phyloP scores from a whole-genome alignment of 1,284 basidiomycete species.

The Coniferiporia weirii region DNA sequence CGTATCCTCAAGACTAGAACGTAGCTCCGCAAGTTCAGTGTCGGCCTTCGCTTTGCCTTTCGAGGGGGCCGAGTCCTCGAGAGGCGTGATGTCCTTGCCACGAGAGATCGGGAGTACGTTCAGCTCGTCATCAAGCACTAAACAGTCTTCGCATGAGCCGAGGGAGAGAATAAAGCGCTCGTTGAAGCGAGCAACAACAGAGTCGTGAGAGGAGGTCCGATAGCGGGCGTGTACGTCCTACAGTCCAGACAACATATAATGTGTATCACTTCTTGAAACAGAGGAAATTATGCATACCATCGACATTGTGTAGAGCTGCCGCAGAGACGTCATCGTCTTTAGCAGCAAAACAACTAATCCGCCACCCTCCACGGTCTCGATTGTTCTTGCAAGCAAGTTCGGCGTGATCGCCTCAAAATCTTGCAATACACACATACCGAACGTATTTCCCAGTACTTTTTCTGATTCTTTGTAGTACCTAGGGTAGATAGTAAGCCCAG shows the following conservation, averaged over 20 bases:
- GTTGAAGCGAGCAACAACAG: constrained; percentile 93
- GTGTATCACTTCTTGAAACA: not conserved
- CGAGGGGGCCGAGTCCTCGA: constrained; percentile 37
- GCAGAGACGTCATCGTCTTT: constrained; percentile 92
- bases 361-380: constrained; percentile 98
- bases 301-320: constrained; percentile 92
- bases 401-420: constrained; percentile 99
- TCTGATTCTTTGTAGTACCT: constrained; percentile 92
- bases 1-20: constrained; percentile 76
- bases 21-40: constrained; percentile 75
- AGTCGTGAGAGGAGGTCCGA: constrained; percentile 85
- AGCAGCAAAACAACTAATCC: constrained; percentile 89
- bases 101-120: constrained; percentile 97
- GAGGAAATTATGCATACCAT: constrained; percentile 67
- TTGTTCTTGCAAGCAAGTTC: constrained; percentile 93
- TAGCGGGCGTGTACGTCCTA: constrained; percentile 95
- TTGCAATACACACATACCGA: constrained; percentile 96
- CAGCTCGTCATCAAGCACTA: constrained; percentile 95
- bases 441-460: constrained; percentile 96
- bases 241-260: not conserved
- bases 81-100: constrained; percentile 85
- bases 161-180: constrained; percentile 96
- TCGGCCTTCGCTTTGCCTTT: constrained; percentile 51
- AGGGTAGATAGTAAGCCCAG: not conserved
- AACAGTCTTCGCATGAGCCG: constrained; percentile 84